Conservation (phyloP, 768 basidiomycete genomes). For the Dioszegia aurantiaca region DNA sequence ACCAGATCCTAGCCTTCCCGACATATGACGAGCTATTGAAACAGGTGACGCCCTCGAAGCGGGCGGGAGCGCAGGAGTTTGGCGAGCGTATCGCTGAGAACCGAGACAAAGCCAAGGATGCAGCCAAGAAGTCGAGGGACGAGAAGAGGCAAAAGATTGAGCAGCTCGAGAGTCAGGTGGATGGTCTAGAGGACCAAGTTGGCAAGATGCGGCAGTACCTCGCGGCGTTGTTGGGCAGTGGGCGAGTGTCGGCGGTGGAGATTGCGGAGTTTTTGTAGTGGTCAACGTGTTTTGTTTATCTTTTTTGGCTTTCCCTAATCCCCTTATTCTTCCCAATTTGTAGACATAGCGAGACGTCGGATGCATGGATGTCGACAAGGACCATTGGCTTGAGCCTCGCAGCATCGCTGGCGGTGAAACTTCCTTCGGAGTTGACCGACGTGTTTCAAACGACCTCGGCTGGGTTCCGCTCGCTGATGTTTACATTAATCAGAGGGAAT, state of each 20-base stretch:
- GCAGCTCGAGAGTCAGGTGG: slow-evolving; percentile 28
- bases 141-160: slow-evolving; percentile 35
- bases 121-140: slow-evolving; percentile 38
- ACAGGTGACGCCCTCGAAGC: slow-evolving; percentile 19
- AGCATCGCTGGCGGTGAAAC: too few relatives aligned
- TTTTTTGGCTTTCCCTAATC: neutral
- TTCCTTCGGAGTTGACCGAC: neutral
- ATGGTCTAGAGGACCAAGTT: slow-evolving; percentile 24
- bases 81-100: slow-evolving; percentile 33
- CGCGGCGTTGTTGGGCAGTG: slow-evolving; percentile 20
- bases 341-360: neutral
- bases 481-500: too few relatives aligned
- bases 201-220: slow-evolving; percentile 23
- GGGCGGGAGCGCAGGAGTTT: slow-evolving; percentile 23
- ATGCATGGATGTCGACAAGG: slow-evolving; percentile 7
- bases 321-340: neutral
- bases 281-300: slow-evolving; percentile 1
- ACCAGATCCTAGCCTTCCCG: slow-evolving; percentile 32
- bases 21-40: slow-evolving; percentile 37
- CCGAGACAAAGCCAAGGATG: slow-evolving; percentile 38
- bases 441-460: too few relatives aligned
- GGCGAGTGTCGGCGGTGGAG: slow-evolving; percentile 22
- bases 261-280: slow-evolving; percentile 14
- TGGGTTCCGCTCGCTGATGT: too few relatives aligned
- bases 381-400: too few relatives aligned